These are phyloP conservation scores for Tubosaeta sp. DNA, from an alignment of 768 basidiomycete genomes.

Conservation along the genomic window DNA sequence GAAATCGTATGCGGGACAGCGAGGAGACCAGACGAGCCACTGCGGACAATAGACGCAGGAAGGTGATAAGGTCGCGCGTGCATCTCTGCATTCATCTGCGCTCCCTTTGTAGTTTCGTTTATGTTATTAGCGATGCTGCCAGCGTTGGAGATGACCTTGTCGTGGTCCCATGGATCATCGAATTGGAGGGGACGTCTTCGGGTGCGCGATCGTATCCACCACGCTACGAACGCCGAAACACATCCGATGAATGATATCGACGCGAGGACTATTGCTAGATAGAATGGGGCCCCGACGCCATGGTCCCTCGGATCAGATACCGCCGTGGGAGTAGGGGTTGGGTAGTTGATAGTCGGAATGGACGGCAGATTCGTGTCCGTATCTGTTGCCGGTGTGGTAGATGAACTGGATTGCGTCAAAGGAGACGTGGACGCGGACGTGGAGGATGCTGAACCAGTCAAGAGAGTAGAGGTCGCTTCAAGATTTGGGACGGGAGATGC, in stretches of 20 bases:
- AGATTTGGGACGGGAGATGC: slow-evolving; percentile 14
- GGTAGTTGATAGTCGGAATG: slow-evolving; percentile 20
- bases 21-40: slow-evolving; percentile 17
- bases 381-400: slow-evolving; percentile 5
- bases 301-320: slow-evolving; percentile 17
- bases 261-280: slow-evolving; percentile 48
- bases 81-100: slow-evolving; percentile 4
- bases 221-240: slow-evolving; percentile 45
- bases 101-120: slow-evolving; percentile 2
- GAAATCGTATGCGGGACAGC: slow-evolving; percentile 14
- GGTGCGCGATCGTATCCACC: slow-evolving; percentile 41
- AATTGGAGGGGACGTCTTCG: slow-evolving; percentile 33
- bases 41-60: slow-evolving; percentile 20
- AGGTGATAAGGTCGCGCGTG: slow-evolving; percentile 22
- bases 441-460: slow-evolving; percentile 1
- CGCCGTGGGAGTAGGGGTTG: slow-evolving; percentile 23
- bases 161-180: slow-evolving; percentile 33
- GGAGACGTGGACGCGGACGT: neutral
- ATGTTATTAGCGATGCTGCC: neutral
- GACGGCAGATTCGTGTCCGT: slow-evolving; percentile 21
- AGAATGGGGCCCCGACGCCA: slow-evolving; percentile 38
- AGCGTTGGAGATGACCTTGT: slow-evolving; percentile 5
- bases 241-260: slow-evolving; percentile 42
- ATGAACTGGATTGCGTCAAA: slow-evolving; percentile 8
- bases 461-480: slow-evolving; percentile 16